phyloP scores from a whole-genome alignment of 257 asterid genomes.

The Plantago major region DNA sequence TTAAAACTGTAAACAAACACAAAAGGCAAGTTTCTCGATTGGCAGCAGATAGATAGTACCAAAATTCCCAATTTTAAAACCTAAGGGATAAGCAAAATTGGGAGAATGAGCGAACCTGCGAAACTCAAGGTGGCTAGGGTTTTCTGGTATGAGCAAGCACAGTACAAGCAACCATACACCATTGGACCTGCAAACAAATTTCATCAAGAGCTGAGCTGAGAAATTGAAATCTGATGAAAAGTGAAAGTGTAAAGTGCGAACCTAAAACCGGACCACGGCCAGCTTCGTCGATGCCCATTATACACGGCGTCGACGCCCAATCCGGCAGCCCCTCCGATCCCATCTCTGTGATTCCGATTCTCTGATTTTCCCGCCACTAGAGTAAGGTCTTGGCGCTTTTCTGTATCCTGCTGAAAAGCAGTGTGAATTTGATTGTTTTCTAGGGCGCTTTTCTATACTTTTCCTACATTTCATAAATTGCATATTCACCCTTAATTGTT shows the following conservation, averaged over 20 bases:
- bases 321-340: constrained; percentile 45
- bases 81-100: background rate
- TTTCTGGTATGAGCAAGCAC: constrained; percentile 74
- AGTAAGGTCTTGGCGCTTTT: constrained; percentile 24
- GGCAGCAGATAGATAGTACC: too few species aligned
- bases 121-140: constrained; percentile 75
- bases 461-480: background rate
- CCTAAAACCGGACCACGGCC: constrained; percentile 99
- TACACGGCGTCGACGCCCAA: constrained; percentile 89
- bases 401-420: background rate
- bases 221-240: constrained; percentile 12
- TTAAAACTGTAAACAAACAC: too few species aligned
- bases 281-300: constrained; percentile 99
- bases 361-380: constrained; percentile 38
- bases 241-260: constrained; percentile 13
- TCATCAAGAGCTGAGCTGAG: background rate
- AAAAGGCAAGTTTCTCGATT: too few species aligned
- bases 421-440: background rate
- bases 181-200: constrained; percentile 68
- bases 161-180: constrained; percentile 94
- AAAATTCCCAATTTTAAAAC: background rate
- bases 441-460: background rate
- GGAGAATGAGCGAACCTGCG: constrained; percentile 51
- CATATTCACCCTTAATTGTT: background rate
- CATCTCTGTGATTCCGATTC: constrained; percentile 25